Evolutionary conservation across 495 filamentous ascomycete genomes (phyloP).

Genomic region (Tuber umbilicatum): DNA sequence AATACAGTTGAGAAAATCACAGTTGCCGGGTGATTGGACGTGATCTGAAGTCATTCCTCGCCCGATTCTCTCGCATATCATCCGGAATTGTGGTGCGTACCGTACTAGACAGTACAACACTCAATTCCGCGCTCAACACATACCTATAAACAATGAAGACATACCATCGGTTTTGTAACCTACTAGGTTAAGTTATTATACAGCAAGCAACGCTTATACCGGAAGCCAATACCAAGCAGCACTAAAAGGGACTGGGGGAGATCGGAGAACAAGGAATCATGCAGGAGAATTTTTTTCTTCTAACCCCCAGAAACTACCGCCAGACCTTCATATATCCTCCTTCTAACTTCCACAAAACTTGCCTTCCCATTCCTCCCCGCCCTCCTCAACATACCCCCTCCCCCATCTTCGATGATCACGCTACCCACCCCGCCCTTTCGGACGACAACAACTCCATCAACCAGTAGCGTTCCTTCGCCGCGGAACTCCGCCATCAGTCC

Average conservation of each 20-base stretch:
- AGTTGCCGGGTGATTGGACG: neutral
- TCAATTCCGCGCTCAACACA: neutral
- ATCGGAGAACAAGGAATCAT: neutral
- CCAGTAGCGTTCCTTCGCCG: slow-evolving; percentile 83
- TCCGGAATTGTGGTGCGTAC: neutral
- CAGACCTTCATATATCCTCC: slow-evolving; percentile 74
- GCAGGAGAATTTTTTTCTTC: slow-evolving; percentile 7
- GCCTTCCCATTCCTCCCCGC: slow-evolving; percentile 43
- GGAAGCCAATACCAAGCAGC: neutral
- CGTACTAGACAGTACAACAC: neutral
- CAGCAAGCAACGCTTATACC: neutral
- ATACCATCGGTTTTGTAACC: neutral
- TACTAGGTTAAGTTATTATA: neutral
- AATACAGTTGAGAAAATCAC: neutral
- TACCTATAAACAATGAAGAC: neutral
- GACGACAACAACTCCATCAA: slow-evolving; percentile 81
- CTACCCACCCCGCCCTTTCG: slow-evolving; percentile 76
- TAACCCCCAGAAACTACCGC: slow-evolving; percentile 69
- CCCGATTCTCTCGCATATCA: neutral
- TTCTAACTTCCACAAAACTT: slow-evolving; percentile 68
- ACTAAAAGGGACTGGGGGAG: neutral
- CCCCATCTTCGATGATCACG: slow-evolving; percentile 73
- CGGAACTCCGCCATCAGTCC: slow-evolving; percentile 88
- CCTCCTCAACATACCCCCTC: slow-evolving; percentile 53
- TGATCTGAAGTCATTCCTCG: neutral